Conservation (phyloP, 352 stramenopile species). For the Globisporangium radiosum region DNA sequence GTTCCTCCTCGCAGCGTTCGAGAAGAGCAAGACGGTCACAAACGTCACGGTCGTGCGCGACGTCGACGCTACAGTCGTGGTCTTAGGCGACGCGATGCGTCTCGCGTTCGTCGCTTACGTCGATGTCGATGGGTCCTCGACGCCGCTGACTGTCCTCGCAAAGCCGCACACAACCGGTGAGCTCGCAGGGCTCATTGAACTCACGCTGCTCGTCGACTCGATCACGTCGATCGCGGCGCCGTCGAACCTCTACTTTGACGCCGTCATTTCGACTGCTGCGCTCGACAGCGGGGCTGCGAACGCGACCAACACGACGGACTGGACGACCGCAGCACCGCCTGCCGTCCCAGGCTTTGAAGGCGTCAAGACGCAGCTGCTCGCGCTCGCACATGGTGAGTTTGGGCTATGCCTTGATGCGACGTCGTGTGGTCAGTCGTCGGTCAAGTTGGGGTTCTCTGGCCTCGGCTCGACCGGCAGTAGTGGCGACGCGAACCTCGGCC, state of each 20-base stretch:
- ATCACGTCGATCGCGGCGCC: not conserved
- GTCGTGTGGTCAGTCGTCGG: slow-evolving; percentile 1
- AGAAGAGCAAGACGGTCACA: slow-evolving; percentile 4
- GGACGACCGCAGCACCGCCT: not conserved
- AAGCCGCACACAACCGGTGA: slow-evolving; percentile 9
- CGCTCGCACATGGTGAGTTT: slow-evolving; percentile 14
- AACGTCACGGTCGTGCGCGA: not conserved
- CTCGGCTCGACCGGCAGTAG: slow-evolving; percentile 2
- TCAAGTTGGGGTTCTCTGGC: slow-evolving; percentile 18
- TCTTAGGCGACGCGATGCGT: slow-evolving; percentile 14
- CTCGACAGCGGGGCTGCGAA: not conserved
- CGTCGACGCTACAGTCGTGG: not conserved
- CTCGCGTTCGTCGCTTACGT: slow-evolving; percentile 5
- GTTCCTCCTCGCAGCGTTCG: slow-evolving; percentile 14
- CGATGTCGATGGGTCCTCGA: not conserved
- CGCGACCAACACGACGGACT: not conserved
- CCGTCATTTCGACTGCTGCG: slow-evolving; percentile 6
- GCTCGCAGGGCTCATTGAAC: slow-evolving; percentile 13
- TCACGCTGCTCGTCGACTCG: slow-evolving; percentile 3
- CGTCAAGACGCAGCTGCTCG: slow-evolving; percentile 12
- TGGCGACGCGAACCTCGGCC: not conserved
- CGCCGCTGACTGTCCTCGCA: not conserved
- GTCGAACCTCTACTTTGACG: not conserved
- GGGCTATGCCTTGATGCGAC: slow-evolving; percentile 13
- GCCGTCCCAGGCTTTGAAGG: not conserved